Evolutionary conservation across 1,284 basidiomycete species (phyloP).

Genomic region (Trichosporon faecale): DNA sequence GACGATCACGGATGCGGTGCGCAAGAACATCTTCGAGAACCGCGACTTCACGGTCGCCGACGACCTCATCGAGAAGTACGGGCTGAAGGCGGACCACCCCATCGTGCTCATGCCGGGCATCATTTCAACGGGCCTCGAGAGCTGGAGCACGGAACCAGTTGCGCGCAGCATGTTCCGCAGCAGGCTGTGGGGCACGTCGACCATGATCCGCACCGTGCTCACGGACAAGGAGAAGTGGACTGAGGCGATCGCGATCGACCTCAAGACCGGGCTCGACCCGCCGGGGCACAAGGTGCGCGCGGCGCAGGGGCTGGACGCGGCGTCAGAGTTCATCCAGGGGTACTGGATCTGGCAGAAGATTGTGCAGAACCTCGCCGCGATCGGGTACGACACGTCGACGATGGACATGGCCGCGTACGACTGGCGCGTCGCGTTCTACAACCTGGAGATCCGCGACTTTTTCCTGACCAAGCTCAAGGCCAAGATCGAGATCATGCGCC

Average conservation of each 20-base stretch:
- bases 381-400: constrained; percentile 89
- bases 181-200: constrained; percentile 60
- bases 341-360: constrained; percentile 98
- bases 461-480: constrained; percentile 86
- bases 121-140: constrained; percentile 50
- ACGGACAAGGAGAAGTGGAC: constrained; percentile 88
- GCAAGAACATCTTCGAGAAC: constrained; percentile 67
- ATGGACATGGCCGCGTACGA: constrained; percentile 83
- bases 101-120: constrained; percentile 74
- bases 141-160: constrained; percentile 46
- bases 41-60: constrained; percentile 84
- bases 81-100: constrained; percentile 69
- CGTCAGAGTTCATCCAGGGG: constrained; percentile 83
- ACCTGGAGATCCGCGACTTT: constrained; percentile 83
- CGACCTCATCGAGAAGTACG: constrained; percentile 61
- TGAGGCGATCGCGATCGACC: constrained; percentile 82
- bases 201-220: constrained; percentile 46
- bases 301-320: constrained; percentile 68
- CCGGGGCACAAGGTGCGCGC: constrained; percentile 84
- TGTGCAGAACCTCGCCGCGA: constrained; percentile 82
- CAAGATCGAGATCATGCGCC: constrained; percentile 77
- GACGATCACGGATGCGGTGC: constrained; percentile 24
- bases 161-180: constrained; percentile 52
- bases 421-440: constrained; percentile 86
- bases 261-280: constrained; percentile 86